Evolutionary conservation across 345 rosid species (phyloP).

Genomic region (Aquilaria malaccensis): DNA sequence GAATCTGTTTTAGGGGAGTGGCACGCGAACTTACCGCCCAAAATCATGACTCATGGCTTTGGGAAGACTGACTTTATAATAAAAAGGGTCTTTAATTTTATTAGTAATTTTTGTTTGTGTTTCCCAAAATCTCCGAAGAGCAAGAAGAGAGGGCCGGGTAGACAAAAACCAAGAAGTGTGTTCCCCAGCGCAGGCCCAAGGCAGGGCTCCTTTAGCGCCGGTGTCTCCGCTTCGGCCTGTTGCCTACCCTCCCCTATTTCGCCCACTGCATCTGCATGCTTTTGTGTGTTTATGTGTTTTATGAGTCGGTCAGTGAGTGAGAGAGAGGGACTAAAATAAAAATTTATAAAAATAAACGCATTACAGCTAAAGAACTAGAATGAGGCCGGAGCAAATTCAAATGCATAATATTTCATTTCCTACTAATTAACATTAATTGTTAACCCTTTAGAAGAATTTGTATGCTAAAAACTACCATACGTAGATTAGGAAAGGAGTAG

Average conservation of each 20-base stretch:
- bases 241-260: constrained; percentile 13
- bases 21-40: constrained; percentile 58
- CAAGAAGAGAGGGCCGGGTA: neutral
- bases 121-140: constrained; percentile 23
- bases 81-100: constrained; percentile 16
- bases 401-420: too few species aligned
- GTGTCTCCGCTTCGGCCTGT: constrained; percentile 48
- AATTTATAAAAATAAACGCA: too few species aligned
- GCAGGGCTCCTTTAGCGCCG: constrained; percentile 59
- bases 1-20: constrained; percentile 37
- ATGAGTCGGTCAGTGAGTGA: neutral
- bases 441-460: too few species aligned
- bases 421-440: too few species aligned
- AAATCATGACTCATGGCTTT: constrained; percentile 30
- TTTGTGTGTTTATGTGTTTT: neutral
- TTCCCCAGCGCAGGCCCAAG: constrained; percentile 44
- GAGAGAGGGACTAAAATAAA: neutral
- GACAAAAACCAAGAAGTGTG: constrained; percentile 50
- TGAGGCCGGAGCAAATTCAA: too few species aligned
- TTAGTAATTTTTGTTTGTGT: neutral
- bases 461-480: too few species aligned
- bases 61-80: constrained; percentile 6
- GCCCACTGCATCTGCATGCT: constrained; percentile 4
- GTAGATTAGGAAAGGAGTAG: too few species aligned
- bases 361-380: too few species aligned